Evolutionary conservation across 164 flowering plant species (phyloP).

Genomic region (Sextonia rubra): DNA sequence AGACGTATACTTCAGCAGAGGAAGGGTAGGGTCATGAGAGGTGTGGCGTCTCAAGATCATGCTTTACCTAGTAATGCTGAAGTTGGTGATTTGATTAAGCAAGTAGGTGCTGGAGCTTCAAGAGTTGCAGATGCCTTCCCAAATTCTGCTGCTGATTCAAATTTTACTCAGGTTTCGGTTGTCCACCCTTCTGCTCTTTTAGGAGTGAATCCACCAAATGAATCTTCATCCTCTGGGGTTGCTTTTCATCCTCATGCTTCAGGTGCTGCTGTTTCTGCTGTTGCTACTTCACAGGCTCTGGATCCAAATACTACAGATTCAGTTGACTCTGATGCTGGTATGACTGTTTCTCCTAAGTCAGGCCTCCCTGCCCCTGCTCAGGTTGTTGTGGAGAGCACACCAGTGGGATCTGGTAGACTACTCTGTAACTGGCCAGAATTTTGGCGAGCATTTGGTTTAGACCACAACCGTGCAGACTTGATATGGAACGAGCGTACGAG

Average conservation of each 20-base stretch:
- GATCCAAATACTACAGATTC: conserved; percentile 40
- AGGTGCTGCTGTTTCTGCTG: conserved; percentile 26
- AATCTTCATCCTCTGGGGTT: conserved; percentile 28
- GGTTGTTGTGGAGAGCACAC: conserved; percentile 87
- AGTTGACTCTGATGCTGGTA: conserved; percentile 42
- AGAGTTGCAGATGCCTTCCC: conserved; percentile 38
- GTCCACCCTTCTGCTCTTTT: conserved; percentile 29
- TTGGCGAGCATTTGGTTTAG: conserved; percentile 96
- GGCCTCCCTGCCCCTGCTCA: conserved; percentile 93
- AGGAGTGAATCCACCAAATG: conserved; percentile 38
- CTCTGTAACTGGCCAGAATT: conserved; percentile 95
- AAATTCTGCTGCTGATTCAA: conserved; percentile 28
- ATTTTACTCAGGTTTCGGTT: conserved; percentile 37
- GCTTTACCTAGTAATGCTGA: conserved; percentile 43
- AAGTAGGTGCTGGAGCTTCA: conserved; percentile 23
- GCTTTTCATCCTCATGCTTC: conserved; percentile 35
- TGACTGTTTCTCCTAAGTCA: conserved; percentile 28
- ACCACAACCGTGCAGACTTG: conserved; percentile 97
- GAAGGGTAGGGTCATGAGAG: conserved; percentile 54
- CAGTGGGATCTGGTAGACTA: conserved; percentile 92
- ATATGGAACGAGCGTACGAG: conserved; percentile 98
- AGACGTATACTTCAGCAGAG: conserved; percentile 86
- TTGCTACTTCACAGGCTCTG: conserved; percentile 22
- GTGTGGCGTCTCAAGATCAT: conserved; percentile 44
- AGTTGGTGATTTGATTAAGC: conserved; percentile 40